A percentile compares a stretch with the other conserved stretches of the same genome.
phyloP scores from a whole-genome alignment of 257 asterid species.

The Oldenlandia corymbosa region DNA sequence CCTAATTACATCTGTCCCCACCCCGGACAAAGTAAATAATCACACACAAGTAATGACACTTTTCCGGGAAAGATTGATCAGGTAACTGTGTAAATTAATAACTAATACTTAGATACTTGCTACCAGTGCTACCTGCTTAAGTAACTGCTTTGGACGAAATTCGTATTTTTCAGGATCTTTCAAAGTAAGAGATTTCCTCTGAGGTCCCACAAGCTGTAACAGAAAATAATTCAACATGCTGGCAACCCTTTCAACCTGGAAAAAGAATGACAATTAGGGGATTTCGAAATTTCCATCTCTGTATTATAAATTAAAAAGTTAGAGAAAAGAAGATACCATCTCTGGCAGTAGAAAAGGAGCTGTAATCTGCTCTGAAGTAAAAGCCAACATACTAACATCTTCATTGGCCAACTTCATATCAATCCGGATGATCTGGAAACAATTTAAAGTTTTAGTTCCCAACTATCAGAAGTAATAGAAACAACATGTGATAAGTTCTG shows the following conservation, averaged over 20 bases:
- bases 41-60: background rate
- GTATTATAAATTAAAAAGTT: background rate
- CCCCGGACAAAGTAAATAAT: background rate
- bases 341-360: constrained; percentile 88
- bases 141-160: constrained; percentile 81
- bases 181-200: constrained; percentile 83
- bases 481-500: background rate
- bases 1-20: too few species aligned
- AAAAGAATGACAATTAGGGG: constrained; percentile 9
- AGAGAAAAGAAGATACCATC: constrained; percentile 51
- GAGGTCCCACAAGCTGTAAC: constrained; percentile 95
- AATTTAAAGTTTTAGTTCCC: constrained; percentile 19
- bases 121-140: constrained; percentile 59
- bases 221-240: constrained; percentile 95
- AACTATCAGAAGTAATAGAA: constrained; percentile 15
- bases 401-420: constrained; percentile 97
- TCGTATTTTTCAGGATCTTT: constrained; percentile 98
- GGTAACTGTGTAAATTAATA: background rate
- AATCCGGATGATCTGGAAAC: constrained; percentile 74
- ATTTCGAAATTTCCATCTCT: background rate
- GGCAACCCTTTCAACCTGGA: constrained; percentile 96
- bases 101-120: background rate
- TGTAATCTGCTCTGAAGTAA: constrained; percentile 93
- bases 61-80: background rate
- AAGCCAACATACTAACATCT: constrained; percentile 88